A percentile compares a stretch with the other conserved stretches of the same genome.
phyloP scores from a whole-genome alignment of 768 basidiomycete species.

The Coprinellus aureogranulatus region DNA sequence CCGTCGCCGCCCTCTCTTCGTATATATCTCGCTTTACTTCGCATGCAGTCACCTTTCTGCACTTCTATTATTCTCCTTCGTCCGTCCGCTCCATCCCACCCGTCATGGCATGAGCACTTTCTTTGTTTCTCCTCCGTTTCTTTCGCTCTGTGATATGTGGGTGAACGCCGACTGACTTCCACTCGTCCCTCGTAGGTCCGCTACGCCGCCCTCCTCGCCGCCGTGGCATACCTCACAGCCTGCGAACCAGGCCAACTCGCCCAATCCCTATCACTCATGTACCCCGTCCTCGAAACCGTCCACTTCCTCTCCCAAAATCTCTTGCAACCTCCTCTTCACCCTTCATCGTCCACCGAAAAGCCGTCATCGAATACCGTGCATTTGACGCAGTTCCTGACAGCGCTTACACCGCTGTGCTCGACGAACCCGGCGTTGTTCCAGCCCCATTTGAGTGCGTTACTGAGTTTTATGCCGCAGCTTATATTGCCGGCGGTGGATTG shows the following conservation, averaged over 20 bases:
- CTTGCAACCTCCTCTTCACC: conserved; percentile 25
- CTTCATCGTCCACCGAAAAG: conserved; percentile 17
- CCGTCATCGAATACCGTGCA: conserved; percentile 38
- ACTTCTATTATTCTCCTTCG: too few species aligned
- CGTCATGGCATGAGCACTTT: too few species aligned
- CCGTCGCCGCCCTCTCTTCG: too few species aligned
- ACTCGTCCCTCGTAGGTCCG: conserved; percentile 56
- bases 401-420: conserved; percentile 68
- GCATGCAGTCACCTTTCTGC: too few species aligned
- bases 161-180: too few species aligned
- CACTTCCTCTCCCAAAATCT: conserved; percentile 48
- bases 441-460: conserved; percentile 64
- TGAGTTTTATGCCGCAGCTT: conserved; percentile 68
- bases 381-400: conserved; percentile 63
- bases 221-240: conserved; percentile 64
- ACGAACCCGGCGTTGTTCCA: conserved; percentile 71
- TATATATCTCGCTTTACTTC: too few species aligned
- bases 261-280: conserved; percentile 58
- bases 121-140: neutral
- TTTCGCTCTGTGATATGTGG: neutral
- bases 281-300: conserved; percentile 74
- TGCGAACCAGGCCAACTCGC: conserved; percentile 61
- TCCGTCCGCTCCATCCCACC: too few species aligned
- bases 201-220: conserved; percentile 67
- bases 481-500: conserved; percentile 59